phyloP scores from a whole-genome alignment of 352 stramenopile species.

The Globisporangium polare region DNA sequence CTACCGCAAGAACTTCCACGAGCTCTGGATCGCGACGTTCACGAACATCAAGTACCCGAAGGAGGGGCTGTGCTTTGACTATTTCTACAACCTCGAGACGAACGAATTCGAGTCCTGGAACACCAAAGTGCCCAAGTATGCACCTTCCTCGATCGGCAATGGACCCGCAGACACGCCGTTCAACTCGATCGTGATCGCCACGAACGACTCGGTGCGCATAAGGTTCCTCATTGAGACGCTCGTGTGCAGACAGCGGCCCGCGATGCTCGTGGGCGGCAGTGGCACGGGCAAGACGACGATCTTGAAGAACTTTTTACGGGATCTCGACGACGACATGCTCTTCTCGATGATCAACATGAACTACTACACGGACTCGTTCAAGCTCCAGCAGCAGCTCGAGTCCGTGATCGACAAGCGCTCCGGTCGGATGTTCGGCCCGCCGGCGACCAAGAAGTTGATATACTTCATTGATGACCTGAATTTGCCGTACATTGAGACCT shows the following conservation, averaged over 20 bases:
- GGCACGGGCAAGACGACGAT: conserved; percentile 98
- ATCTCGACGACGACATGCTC: conserved; percentile 92
- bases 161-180: conserved; percentile 93
- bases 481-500: conserved; percentile 95
- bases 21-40: conserved; percentile 79
- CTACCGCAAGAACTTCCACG: conserved; percentile 89
- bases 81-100: conserved; percentile 94
- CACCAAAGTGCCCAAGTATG: conserved; percentile 90
- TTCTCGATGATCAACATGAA: conserved; percentile 98
- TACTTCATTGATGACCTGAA: conserved; percentile 98
- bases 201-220: conserved; percentile 94
- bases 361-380: conserved; percentile 95
- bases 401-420: conserved; percentile 96
- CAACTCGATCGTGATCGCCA: conserved; percentile 95
- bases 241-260: conserved; percentile 90
- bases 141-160: conserved; percentile 90
- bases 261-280: conserved; percentile 94
- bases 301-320: conserved; percentile 94
- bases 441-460: conserved; percentile 94
- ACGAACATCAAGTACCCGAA: conserved; percentile 93
- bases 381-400: conserved; percentile 94
- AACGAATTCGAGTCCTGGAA: conserved; percentile 93
- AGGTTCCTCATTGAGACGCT: conserved; percentile 94
- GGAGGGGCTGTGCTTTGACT: conserved; percentile 96
- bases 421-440: conserved; percentile 93